These are phyloP conservation scores for Gossypium bickii DNA, from an alignment of 345 rosid genomes.

Conservation along the genomic window DNA sequence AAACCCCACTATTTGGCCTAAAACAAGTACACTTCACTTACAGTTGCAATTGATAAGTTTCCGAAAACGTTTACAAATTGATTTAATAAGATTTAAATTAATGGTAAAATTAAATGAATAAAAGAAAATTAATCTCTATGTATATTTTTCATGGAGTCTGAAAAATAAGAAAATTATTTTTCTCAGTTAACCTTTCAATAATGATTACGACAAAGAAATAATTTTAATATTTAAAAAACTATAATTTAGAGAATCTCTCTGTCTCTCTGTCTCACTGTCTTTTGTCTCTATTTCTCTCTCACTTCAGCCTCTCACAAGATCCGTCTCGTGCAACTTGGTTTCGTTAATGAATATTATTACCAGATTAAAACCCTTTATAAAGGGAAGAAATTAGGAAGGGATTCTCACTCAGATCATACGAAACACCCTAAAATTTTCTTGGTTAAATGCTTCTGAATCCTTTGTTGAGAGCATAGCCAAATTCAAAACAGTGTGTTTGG, in stretches of 20 bases:
- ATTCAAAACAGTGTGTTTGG: not conserved
- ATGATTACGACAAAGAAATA: not conserved
- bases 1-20: too few species aligned
- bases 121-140: too few species aligned
- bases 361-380: conserved; percentile 8
- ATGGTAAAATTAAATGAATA: not conserved
- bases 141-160: not conserved
- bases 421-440: not conserved
- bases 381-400: not conserved
- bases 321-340: conserved; percentile 20
- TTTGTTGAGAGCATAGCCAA: not conserved
- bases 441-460: not conserved
- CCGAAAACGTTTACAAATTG: too few species aligned
- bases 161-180: too few species aligned
- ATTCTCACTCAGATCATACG: not conserved
- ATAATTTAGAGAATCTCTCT: conserved; percentile 17
- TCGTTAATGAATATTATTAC: not conserved
- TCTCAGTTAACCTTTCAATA: too few species aligned
- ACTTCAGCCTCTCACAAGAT: conserved; percentile 15
- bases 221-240: not conserved
- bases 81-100: too few species aligned
- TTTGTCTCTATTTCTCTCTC: conserved; percentile 12
- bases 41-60: too few species aligned
- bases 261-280: conserved; percentile 12
- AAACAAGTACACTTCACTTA: too few species aligned